phyloP scores from a whole-genome alignment of 2,329 filamentous ascomycete species.

The Anthostomella pinea region DNA sequence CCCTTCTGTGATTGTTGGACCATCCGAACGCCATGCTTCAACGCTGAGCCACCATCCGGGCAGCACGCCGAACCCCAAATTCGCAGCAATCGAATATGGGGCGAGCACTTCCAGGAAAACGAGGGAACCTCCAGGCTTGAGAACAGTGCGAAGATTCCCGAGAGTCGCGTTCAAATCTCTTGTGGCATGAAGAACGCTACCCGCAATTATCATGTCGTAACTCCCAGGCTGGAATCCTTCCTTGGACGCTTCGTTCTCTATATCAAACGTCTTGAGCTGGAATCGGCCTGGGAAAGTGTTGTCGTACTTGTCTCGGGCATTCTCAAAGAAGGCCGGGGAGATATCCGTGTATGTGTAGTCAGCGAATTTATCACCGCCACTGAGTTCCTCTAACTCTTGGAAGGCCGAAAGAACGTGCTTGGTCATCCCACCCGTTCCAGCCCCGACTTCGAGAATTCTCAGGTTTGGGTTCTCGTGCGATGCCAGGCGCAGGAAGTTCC shows the following conservation, averaged over 20 bases:
- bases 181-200: conserved; percentile 26
- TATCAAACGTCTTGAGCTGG: conserved; percentile 29
- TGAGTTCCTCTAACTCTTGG: conserved; percentile 3
- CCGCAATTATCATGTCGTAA: conserved; percentile 31
- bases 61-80: conserved; percentile 31
- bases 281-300: conserved; percentile 23
- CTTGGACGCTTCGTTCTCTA: conserved; percentile 25
- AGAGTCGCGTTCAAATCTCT: conserved; percentile 16
- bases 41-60: conserved; percentile 38
- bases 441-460: conserved; percentile 35
- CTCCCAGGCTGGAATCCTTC: conserved; percentile 29
- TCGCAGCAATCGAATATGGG: conserved; percentile 10
- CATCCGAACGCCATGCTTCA: conserved; percentile 23
- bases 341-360: no score
- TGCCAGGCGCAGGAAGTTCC: conserved; percentile 5
- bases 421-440: conserved; percentile 33
- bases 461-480: conserved; percentile 28
- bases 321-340: conserved; percentile 28
- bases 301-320: conserved; percentile 23
- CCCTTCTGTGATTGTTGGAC: conserved; percentile 24
- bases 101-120: conserved; percentile 15
- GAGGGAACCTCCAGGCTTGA: conserved; percentile 20
- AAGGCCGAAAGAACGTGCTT: conserved; percentile 13
- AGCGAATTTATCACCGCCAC: no score
- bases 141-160: conserved; percentile 17